These are phyloP conservation scores for Leucogyrophana mollusca DNA, from an alignment of 768 basidiomycete species.

Conservation along the genomic window DNA sequence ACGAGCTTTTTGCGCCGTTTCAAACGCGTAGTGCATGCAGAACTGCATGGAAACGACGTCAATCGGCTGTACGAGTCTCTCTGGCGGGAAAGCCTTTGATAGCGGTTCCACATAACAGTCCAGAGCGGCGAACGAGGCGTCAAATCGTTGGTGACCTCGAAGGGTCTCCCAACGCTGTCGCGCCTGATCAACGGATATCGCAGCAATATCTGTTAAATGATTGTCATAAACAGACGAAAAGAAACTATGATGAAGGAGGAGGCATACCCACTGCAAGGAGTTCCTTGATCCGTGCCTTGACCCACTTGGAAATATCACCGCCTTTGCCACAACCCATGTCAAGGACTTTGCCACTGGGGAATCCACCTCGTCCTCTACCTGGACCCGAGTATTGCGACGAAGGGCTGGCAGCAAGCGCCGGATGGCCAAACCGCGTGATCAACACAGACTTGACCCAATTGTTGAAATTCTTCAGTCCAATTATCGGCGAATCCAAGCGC, in stretches of 20 bases:
- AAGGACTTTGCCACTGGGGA: conserved; percentile 83
- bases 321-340: conserved; percentile 99
- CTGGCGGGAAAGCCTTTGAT: conserved; percentile 62
- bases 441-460: conserved; percentile 99
- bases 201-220: conserved; percentile 72
- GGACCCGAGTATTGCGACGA: conserved; percentile 21
- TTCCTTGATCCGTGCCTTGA: conserved; percentile 77
- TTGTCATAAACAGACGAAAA: background rate
- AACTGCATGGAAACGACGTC: conserved; percentile 99
- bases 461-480: conserved; percentile 96
- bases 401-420: conserved; percentile 49
- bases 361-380: conserved; percentile 25
- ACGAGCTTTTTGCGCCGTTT: conserved; percentile 80
- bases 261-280: conserved; percentile 77
- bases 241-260: conserved; percentile 8
- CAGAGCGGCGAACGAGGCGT: conserved; percentile 78
- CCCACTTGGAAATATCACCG: conserved; percentile 95
- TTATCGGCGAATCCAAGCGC: conserved; percentile 88
- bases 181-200: conserved; percentile 88
- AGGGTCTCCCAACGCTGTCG: conserved; percentile 60
- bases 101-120: conserved; percentile 86
- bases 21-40: conserved; percentile 99
- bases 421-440: conserved; percentile 85
- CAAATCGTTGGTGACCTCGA: conserved; percentile 51
- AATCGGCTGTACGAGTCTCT: conserved; percentile 65